Conservation (phyloP, 2,329 filamentous ascomycete genomes). For the Calonectria henricotiae region DNA sequence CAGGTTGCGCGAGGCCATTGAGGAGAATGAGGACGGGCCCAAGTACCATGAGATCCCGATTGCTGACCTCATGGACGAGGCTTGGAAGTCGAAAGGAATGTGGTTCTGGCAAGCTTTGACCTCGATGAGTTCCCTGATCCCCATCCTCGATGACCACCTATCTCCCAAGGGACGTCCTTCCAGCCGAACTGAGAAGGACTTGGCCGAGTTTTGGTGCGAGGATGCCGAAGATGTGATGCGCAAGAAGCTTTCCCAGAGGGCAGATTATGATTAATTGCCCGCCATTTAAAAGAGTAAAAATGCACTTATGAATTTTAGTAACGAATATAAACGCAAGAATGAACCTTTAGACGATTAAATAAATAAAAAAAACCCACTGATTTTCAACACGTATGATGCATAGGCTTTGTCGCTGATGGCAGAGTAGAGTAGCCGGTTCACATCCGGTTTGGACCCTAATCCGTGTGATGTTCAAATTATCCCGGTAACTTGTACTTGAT, state of each 20-base stretch:
- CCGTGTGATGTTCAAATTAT: too few species aligned
- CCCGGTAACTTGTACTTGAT: too few species aligned
- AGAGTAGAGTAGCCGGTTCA: too few species aligned
- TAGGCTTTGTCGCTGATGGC: too few species aligned
- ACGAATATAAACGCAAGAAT: not conserved
- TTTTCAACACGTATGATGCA: too few species aligned
- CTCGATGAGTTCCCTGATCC: not conserved
- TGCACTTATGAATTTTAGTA: not conserved
- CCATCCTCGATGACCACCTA: constrained; percentile 6
- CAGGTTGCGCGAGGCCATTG: not conserved
- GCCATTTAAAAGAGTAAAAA: not conserved
- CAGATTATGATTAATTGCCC: not conserved
- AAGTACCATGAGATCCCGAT: not conserved
- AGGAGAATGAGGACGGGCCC: constrained; percentile 3
- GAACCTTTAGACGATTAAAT: not conserved
- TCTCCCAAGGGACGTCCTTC: constrained; percentile 2
- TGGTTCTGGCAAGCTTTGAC: constrained; percentile 18
- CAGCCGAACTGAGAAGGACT: not conserved
- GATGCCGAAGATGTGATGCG: constrained; percentile 16
- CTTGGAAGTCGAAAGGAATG: constrained; percentile 13
- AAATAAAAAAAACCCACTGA: too few species aligned
- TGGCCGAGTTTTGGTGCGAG: constrained; percentile 20
- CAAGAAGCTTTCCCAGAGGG: constrained; percentile 13
- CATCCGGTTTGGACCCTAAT: too few species aligned
- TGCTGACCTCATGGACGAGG: constrained; percentile 4